Base-by-base conservation (phyloP, 345 rosid genomes). In the Camelina neglecta region DNA sequence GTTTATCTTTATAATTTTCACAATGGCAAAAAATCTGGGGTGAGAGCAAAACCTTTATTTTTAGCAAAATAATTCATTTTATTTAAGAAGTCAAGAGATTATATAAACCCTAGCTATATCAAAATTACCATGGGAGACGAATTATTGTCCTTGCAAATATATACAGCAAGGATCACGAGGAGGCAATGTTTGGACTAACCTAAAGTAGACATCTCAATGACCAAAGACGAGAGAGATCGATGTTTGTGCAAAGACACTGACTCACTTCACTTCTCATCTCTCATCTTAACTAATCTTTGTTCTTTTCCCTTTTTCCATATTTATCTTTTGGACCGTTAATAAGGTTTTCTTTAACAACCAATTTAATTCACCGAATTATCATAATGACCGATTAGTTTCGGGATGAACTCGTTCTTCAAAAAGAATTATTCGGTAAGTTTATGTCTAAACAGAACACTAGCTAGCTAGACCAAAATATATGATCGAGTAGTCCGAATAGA, bases 111-210 rank as follows among this genome's bases (percentile, higher is more conserved):
- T 35, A 50, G 18, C 18, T 18, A 18, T 21, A 61, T n/a, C 23
- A 53, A 62, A 39, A 26, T 18, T 45, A 29, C 15, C 20, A 58
- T 57, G 36, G n/a, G 48, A 36, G 58, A 47, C 26, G n/a, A 58
- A 74, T 48, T 26, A 66, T 74, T 66, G 67, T 57, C 77, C 59
- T 74, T 74, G 77, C 56, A 55, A 45, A 65, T 56, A 20, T 15
- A 57, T 15, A 59, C 65, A 65, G 21, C 50, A 54, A 23, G 60
- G 57, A 49, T 74, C 78, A 74, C 78, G 72, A 74, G 72, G 29
- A 65, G 65, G 49, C 65, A 45, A 73, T 47, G 65, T 73, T 29
- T 41, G 49, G 58, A 45, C 58, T 47, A 47, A 74, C 66, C 59
- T 65, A 45, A 64, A 65, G 57, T 63, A 48, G 62, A 48, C 24